Evolutionary conservation across 768 basidiomycete species (phyloP).

Genomic region (Asterophora lycoperdoides): DNA sequence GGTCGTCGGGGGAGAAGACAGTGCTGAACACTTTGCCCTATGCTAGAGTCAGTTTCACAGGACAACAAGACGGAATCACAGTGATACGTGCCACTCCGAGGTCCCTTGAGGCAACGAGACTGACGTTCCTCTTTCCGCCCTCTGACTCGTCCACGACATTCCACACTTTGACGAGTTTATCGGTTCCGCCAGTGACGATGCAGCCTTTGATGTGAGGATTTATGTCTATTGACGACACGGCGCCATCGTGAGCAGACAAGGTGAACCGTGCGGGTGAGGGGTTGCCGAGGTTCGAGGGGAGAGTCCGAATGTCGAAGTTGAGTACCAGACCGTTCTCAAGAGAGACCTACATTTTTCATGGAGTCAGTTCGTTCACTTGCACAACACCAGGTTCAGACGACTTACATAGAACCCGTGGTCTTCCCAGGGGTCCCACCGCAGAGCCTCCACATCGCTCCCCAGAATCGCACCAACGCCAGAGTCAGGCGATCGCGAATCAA

Average conservation of each 20-base stretch:
- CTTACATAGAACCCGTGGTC: constrained; percentile 80
- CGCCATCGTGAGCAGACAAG: constrained; percentile 89
- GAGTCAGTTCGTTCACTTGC: background rate
- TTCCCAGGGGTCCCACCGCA: constrained; percentile 97
- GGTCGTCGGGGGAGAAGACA: constrained; percentile 90
- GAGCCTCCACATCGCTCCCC: constrained; percentile 89
- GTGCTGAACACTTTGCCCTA: constrained; percentile 97
- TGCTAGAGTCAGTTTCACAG: background rate
- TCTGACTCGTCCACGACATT: constrained; percentile 70
- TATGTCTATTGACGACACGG: constrained; percentile 84
- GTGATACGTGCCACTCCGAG: constrained; percentile 72
- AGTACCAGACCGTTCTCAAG: constrained; percentile 93
- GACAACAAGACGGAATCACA: background rate
- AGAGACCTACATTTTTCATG: constrained; percentile 63
- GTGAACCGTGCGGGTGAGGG: constrained; percentile 80
- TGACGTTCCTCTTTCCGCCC: constrained; percentile 67
- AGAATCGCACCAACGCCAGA: constrained; percentile 80
- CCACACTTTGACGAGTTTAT: constrained; percentile 96
- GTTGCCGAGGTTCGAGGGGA: constrained; percentile 62
- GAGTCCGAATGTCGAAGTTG: constrained; percentile 84
- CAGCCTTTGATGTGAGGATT: constrained; percentile 89
- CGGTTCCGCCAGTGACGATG: constrained; percentile 89
- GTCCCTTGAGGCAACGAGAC: constrained; percentile 82
- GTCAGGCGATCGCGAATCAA: constrained; percentile 84
- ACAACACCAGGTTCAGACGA: background rate